Base-by-base conservation (phyloP, 1,284 basidiomycete species). In the Chalciporus sp. region DNA sequence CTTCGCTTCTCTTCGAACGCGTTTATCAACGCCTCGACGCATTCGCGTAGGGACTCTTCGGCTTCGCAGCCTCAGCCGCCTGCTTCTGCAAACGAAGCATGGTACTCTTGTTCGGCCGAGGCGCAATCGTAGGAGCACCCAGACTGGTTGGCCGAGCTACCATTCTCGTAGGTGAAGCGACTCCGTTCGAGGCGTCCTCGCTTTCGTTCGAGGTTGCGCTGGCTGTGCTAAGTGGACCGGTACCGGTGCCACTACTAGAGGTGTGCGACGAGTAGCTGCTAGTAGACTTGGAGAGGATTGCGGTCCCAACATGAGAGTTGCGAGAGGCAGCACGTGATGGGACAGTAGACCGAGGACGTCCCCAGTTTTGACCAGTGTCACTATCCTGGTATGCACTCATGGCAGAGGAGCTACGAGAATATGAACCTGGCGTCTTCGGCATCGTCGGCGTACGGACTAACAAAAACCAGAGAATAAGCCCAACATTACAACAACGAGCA, bases 71-170 rank as follows among this genome's bases (percentile, higher is more conserved):
- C 0, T 68, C 69, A 12, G 35, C 47, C 1, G 57, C 66, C 33
- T 60, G 51, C 72, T 90, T 90, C 57, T 84, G 85, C 12, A 79
- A 82, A 23, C 90, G 77, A 50, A 92, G 68, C n/a, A 84, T 71
- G 2, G 90, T 88, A 59, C 86, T 90, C 69, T 80, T 83, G 69
- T 92, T 92, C 52, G 77, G 81, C 47, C 88, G 77, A 7, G 90
- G 90, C 2, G 74, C 70, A 57, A 91, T 86, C 2, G 77, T 74
- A 1, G 88, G 88, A 3, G 75, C 75, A 47, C 72, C 70, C 40
- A 82, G 64, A 60, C 83, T 88, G 62, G 80, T 82, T 5, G 79
- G 83, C 16, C 84, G 82, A 29, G 72, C 75, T 16, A 23, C 26
- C 41, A 39, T 53, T 26, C 48, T 46, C 61, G 70, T 57, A 47